Base-by-base conservation (phyloP, 192 early-diverging fungal genomes). In the Spizellomyces sp. region DNA sequence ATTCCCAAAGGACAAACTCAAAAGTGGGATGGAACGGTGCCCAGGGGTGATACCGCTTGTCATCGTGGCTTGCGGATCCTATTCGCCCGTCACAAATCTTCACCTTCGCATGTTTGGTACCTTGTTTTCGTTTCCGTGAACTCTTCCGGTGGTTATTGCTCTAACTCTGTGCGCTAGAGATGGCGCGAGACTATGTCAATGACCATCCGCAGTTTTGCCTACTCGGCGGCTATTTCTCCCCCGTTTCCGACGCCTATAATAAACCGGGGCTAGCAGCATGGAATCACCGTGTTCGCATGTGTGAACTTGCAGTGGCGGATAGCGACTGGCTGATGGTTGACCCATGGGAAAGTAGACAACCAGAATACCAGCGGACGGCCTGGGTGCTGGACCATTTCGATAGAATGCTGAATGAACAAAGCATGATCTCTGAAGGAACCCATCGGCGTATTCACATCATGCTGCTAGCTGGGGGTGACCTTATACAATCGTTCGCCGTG, bases 81-180 rank as follows among this genome's bases (percentile, higher is more conserved):
- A 91, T 79, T 96, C 94, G 4, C 98, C 98, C 9, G 91, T 99
- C 48, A 99, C 98, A 5, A 95, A 98, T 77, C 84, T 98, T 21
- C 98, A 99, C 66, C 82, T 99, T 61, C 91, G 98, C 67, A 97
- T 99, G 92, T 99, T 99, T 88, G 96, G 95, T 98, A 89, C 74
- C 80, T 76, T 59, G 22, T 47, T 45, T 21, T 48, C 58, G 14
- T 45, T 44, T 17, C 54, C 57, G 21, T 36, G 45, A 12, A 14
- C n/a, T 50, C 36, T 43, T 50, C 10, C 14, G 9, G 41, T 15
- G 5, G 43, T 59, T 42, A 60, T 17, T 63, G 64, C 47, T 56
- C 69, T 48, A 80, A 48, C 44, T n/a, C 15, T 56, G 44, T 8
- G 6, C 48, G 48, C 41, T 69, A 94, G 91, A 99, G 76, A 98